A percentile compares a stretch with the other conserved stretches of the same genome.
Conservation (phyloP, 1,284 basidiomycete species). For the Thecaphora frezii region DNA sequence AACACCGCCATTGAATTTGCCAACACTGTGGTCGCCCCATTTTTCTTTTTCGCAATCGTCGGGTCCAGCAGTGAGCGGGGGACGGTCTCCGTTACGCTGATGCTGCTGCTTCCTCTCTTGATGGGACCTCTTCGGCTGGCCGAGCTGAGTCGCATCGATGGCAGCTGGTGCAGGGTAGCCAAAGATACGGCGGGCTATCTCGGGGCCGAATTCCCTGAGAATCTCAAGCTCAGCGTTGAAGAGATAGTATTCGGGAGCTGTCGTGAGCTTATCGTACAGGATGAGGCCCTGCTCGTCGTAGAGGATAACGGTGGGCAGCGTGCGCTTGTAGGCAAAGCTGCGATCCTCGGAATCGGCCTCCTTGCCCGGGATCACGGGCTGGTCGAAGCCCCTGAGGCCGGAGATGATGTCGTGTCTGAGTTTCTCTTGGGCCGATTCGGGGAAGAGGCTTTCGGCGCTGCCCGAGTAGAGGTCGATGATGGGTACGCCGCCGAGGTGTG, state of each 20-base stretch:
- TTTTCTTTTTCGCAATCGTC: constrained; percentile 57
- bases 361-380: constrained; percentile 39
- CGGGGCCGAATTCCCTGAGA: constrained; percentile 61
- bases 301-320: constrained; percentile 79
- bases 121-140: constrained; percentile 28
- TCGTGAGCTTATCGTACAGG: constrained; percentile 68
- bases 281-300: constrained; percentile 82
- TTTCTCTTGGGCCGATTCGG: constrained; percentile 27
- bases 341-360: constrained; percentile 27
- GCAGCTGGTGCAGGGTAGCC: constrained; percentile 13
- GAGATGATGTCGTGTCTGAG: constrained; percentile 35
- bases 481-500: constrained; percentile 15
- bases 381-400: constrained; percentile 26
- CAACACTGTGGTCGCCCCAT: constrained; percentile 69
- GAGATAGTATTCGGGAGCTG: constrained; percentile 77
- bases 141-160: constrained; percentile 54
- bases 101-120: constrained; percentile 15
- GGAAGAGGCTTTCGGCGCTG: constrained; percentile 26
- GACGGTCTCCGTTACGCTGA: not conserved
- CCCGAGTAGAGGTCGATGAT: constrained; percentile 47
- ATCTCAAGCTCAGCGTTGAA: constrained; percentile 67
- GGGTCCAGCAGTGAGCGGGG: too few species aligned
- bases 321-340: constrained; percentile 47
- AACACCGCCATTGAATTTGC: constrained; percentile 69
- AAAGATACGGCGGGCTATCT: constrained; percentile 61